These are phyloP conservation scores for Omphalotus guepiniiformis DNA, from an alignment of 768 basidiomycete species.

Conservation along the genomic window DNA sequence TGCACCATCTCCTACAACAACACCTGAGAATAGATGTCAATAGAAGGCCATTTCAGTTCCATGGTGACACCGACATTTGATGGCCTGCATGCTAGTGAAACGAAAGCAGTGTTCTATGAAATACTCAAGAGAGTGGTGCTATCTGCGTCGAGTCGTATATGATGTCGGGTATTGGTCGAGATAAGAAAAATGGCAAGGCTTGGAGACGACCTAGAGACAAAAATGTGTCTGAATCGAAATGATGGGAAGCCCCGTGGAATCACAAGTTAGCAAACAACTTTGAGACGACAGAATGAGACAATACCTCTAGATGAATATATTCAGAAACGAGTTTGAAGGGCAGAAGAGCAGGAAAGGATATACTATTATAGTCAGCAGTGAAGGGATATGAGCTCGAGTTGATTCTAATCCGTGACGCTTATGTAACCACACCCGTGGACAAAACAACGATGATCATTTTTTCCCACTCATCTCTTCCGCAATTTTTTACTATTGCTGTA, in stretches of 20 bases:
- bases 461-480: no score
- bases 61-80: conserved; percentile 66
- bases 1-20: conserved; percentile 98
- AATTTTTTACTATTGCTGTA: not conserved
- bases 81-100: conserved; percentile 69
- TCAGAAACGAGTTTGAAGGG: not conserved
- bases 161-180: not conserved
- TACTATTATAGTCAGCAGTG: no score
- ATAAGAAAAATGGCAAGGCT: conserved; percentile 3
- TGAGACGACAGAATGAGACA: not conserved
- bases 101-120: conserved; percentile 1
- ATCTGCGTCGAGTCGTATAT: conserved; percentile 3
- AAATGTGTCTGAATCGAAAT: conserved; percentile 3
- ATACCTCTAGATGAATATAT: conserved; percentile 1
- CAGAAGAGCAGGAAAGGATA: conserved; percentile 3
- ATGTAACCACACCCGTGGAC: no score
- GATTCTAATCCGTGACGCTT: no score
- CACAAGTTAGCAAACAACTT: not conserved
- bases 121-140: conserved; percentile 2
- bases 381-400: no score
- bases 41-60: conserved; percentile 16
- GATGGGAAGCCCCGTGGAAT: not conserved
- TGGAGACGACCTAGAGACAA: conserved; percentile 4
- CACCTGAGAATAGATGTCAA: conserved; percentile 56
- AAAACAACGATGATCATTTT: no score